Conservation (phyloP, 805 yeast genomes). For the Candida namnaoensis region DNA sequence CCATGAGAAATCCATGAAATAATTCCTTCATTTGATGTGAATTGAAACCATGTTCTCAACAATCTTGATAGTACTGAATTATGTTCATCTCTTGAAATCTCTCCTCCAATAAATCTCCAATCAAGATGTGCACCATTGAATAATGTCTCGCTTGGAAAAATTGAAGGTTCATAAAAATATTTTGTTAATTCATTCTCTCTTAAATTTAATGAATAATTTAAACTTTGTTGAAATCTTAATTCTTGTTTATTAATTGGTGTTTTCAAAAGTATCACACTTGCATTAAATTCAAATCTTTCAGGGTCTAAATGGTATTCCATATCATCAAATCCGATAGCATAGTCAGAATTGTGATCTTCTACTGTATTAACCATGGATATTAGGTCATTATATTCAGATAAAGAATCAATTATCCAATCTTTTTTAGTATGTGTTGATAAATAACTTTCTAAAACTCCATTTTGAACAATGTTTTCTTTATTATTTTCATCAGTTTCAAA, state of each 20-base stretch:
- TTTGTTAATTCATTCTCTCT: constrained; percentile 23
- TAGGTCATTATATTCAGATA: too few relatives aligned
- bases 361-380: too few relatives aligned
- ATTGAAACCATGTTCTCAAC: constrained; percentile 38
- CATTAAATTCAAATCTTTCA: neutral
- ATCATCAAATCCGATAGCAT: neutral
- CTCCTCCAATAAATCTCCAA: constrained; percentile 48
- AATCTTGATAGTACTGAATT: constrained; percentile 32
- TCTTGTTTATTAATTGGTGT: constrained; percentile 8
- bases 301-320: neutral
- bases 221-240: constrained; percentile 17
- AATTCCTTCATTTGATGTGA: constrained; percentile 31
- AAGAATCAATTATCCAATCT: too few relatives aligned
- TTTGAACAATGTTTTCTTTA: too few relatives aligned
- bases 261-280: too few relatives aligned
- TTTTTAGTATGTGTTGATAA: too few relatives aligned
- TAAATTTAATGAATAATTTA: constrained; percentile 19
- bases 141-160: constrained; percentile 1
- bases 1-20: constrained; percentile 55
- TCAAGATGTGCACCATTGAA: constrained; percentile 34
- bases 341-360: too few relatives aligned
- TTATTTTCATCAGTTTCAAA: too few relatives aligned
- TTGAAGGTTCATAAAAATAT: constrained; percentile 22
- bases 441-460: too few relatives aligned
- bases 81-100: constrained; percentile 30